These are phyloP conservation scores for Hortiboletus campestris DNA, from an alignment of 768 basidiomycete genomes.

Conservation along the genomic window DNA sequence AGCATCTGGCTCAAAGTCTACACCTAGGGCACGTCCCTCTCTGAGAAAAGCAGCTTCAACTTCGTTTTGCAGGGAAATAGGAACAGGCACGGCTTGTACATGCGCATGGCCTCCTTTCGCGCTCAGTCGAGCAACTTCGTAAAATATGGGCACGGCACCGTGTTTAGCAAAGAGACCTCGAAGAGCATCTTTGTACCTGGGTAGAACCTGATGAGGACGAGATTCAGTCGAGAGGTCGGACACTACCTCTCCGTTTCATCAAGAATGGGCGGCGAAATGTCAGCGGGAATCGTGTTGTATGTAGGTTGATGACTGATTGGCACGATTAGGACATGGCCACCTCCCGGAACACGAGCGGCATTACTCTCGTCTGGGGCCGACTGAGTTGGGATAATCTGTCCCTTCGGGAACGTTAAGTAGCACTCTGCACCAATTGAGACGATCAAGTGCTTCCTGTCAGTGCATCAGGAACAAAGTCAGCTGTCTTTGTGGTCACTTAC, in stretches of 20 bases:
- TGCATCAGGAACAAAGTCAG: slow-evolving; percentile 1
- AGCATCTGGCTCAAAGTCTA: slow-evolving; percentile 74
- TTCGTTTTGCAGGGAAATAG: slow-evolving; percentile 54
- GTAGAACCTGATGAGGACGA: background rate
- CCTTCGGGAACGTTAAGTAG: slow-evolving; percentile 95
- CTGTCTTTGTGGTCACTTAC: slow-evolving; percentile 42
- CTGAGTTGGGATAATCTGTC: slow-evolving; percentile 86
- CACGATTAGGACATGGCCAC: slow-evolving; percentile 92
- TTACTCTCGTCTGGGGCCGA: slow-evolving; percentile 42
- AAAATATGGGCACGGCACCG: slow-evolving; percentile 67
- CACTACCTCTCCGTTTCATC: slow-evolving; percentile 75
- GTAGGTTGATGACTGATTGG: slow-evolving; percentile 95
- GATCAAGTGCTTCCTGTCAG: slow-evolving; percentile 85
- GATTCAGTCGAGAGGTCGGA: slow-evolving; percentile 5
- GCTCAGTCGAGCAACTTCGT: slow-evolving; percentile 83
- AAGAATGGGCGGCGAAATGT: slow-evolving; percentile 70
- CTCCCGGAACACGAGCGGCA: slow-evolving; percentile 72
- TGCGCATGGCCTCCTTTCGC: slow-evolving; percentile 94
- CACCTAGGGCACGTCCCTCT: slow-evolving; percentile 64
- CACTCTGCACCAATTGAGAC: slow-evolving; percentile 91
- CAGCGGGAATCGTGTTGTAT: slow-evolving; percentile 74
- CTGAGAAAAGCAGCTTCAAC: slow-evolving; percentile 70
- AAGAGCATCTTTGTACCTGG: slow-evolving; percentile 78
- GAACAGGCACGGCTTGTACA: slow-evolving; percentile 82
- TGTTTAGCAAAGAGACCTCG: slow-evolving; percentile 69